Evolutionary conservation across 2,329 filamentous ascomycete species (phyloP).

Genomic region (Alternaria sp.): DNA sequence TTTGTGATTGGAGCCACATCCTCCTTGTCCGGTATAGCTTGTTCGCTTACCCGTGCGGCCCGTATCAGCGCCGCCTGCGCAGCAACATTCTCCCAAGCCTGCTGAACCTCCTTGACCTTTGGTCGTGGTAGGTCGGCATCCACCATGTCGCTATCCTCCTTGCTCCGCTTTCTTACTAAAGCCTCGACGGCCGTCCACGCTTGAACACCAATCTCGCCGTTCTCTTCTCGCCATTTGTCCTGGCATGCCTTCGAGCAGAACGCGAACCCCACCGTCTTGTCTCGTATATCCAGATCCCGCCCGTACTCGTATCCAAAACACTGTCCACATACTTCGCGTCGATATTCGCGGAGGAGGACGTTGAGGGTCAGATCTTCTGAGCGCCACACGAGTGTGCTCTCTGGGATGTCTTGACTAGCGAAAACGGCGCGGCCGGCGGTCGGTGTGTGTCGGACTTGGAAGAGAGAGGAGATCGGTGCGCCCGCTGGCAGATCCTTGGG

Average conservation of each 20-base stretch:
- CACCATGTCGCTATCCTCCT: slow-evolving; percentile 47
- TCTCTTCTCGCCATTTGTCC: slow-evolving; percentile 44
- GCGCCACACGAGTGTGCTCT: slow-evolving; percentile 48
- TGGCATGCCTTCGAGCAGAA: slow-evolving; percentile 54
- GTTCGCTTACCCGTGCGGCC: slow-evolving; percentile 27
- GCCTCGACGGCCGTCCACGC: slow-evolving; percentile 48
- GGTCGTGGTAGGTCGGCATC: slow-evolving; percentile 41
- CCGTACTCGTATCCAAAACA: slow-evolving; percentile 59
- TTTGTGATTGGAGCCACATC: slow-evolving; percentile 36
- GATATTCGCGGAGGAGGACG: slow-evolving; percentile 56
- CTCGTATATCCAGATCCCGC: slow-evolving; percentile 50
- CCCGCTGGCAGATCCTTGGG: slow-evolving; percentile 28
- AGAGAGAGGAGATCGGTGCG: slow-evolving; percentile 39
- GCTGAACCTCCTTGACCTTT: slow-evolving; percentile 34
- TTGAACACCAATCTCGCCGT: slow-evolving; percentile 39
- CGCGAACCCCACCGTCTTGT: slow-evolving; percentile 51
- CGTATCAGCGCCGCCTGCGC: slow-evolving; percentile 40
- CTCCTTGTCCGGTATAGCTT: not conserved
- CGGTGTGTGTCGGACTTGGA: slow-evolving; percentile 52
- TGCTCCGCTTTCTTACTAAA: slow-evolving; percentile 41
- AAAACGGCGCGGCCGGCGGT: slow-evolving; percentile 57
- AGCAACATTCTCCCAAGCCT: slow-evolving; percentile 37
- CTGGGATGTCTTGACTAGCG: slow-evolving; percentile 46
- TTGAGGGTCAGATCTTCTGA: slow-evolving; percentile 50
- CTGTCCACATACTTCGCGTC: slow-evolving; percentile 58